A percentile compares a stretch with the other conserved stretches of the same genome.
These are phyloP conservation scores for Tetraselmis striata DNA, from an alignment of 139 green algal genomes.

Conservation along the genomic window DNA sequence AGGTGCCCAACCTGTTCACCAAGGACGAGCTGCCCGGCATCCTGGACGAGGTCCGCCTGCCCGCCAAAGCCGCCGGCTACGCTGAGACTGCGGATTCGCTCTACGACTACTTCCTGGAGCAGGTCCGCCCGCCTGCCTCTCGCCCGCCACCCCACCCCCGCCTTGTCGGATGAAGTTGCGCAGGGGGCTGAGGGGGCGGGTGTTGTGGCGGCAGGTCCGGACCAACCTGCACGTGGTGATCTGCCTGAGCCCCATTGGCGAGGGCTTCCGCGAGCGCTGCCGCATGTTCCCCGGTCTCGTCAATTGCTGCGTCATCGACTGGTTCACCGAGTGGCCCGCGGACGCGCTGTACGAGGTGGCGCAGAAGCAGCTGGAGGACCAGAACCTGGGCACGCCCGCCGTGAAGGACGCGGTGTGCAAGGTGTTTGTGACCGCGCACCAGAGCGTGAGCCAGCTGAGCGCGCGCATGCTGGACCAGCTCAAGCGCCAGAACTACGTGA, in stretches of 20 bases:
- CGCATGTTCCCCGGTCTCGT: slow-evolving; percentile 75
- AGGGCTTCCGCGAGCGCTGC: slow-evolving; percentile 68
- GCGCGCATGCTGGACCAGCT: slow-evolving; percentile 47
- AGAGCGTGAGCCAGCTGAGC: slow-evolving; percentile 43
- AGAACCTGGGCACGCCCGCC: slow-evolving; percentile 43
- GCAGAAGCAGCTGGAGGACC: slow-evolving; percentile 39
- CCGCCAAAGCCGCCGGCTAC: not conserved
- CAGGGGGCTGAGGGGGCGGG: too few relatives aligned
- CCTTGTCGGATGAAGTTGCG: too few relatives aligned
- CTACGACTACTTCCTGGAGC: slow-evolving; percentile 67
- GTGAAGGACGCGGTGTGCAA: slow-evolving; percentile 59
- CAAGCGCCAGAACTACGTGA: slow-evolving; percentile 72
- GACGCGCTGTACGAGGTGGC: slow-evolving; percentile 71
- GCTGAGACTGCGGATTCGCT: slow-evolving; percentile 56
- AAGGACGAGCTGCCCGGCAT: slow-evolving; percentile 70
- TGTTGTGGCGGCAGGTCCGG: slow-evolving; percentile 2
- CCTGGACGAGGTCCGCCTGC: slow-evolving; percentile 50
- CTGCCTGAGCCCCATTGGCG: slow-evolving; percentile 68
- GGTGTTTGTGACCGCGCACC: slow-evolving; percentile 63
- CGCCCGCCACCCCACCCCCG: too few relatives aligned
- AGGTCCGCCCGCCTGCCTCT: too few relatives aligned
- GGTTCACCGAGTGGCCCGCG: slow-evolving; percentile 76
- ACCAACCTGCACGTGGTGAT: slow-evolving; percentile 74
- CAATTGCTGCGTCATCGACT: slow-evolving; percentile 83
- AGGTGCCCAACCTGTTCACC: slow-evolving; percentile 60